Conservation (phyloP, 1,139 yeast genomes). For the Magnusiomyces sp. region DNA sequence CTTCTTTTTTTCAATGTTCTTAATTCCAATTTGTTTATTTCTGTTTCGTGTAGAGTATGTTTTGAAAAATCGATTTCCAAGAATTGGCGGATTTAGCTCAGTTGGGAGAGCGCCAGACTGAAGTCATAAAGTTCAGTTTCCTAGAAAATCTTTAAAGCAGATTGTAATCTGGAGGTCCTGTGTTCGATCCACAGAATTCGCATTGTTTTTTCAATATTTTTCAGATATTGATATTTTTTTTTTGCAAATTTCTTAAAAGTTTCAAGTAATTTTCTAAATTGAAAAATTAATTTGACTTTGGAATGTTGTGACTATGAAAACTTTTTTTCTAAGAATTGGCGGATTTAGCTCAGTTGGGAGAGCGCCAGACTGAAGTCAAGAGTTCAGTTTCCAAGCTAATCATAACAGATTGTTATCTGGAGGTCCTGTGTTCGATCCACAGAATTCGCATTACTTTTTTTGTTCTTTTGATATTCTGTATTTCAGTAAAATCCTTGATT, state of each 20-base stretch:
- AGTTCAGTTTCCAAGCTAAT: too few relatives aligned
- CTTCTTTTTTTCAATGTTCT: conserved; percentile 20
- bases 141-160: too few relatives aligned
- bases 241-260: too few relatives aligned
- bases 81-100: conserved; percentile 15
- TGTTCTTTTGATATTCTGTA: too few relatives aligned
- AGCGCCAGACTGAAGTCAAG: conserved; percentile 17
- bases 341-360: conserved; percentile 16
- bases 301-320: too few relatives aligned
- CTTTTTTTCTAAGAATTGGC: background rate
- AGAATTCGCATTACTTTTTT: conserved; percentile 77
- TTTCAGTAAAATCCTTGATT: too few relatives aligned
- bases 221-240: background rate
- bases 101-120: conserved; percentile 17
- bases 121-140: conserved; percentile 13
- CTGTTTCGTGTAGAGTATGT: too few relatives aligned
- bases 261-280: too few relatives aligned
- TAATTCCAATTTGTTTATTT: too few relatives aligned
- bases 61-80: background rate
- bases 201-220: conserved; percentile 35
- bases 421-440: conserved; percentile 95
- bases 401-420: too few relatives aligned
- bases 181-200: conserved; percentile 91
- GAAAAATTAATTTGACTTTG: too few relatives aligned
- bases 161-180: conserved; percentile 65